phyloP scores from a whole-genome alignment of 305 asterid genomes.

The Solanum chacoense region DNA sequence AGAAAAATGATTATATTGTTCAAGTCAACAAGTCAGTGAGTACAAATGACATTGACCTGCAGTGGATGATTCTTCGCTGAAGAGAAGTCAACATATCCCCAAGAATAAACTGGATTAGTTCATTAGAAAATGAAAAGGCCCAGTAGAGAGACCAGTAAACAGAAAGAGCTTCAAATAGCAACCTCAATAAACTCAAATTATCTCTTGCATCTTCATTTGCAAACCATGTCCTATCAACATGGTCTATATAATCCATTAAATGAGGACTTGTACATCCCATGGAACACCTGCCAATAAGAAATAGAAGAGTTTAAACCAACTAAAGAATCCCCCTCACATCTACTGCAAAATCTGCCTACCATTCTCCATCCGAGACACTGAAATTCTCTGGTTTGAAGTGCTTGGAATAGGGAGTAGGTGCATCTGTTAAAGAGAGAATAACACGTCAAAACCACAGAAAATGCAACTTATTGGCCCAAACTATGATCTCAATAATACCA shows the following conservation, averaged over 20 bases:
- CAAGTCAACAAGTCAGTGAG: background rate
- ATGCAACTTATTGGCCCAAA: background rate
- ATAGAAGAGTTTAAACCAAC: conserved; percentile 8
- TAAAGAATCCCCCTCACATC: background rate
- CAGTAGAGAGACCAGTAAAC: background rate
- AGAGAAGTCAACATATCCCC: conserved; percentile 16
- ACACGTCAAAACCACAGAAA: background rate
- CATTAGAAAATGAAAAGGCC: conserved; percentile 2
- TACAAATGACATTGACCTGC: conserved; percentile 37
- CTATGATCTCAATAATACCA: background rate
- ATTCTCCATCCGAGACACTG: conserved; percentile 27
- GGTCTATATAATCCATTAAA: conserved; percentile 20
- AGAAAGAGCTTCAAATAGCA: conserved; percentile 17
- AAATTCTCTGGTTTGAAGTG: conserved; percentile 20
- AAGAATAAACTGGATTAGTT: conserved; percentile 15
- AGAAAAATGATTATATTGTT: background rate
- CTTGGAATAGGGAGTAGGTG: conserved; percentile 21
- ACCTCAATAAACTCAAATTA: conserved; percentile 52
- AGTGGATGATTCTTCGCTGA: conserved; percentile 68
- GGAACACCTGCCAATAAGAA: conserved; percentile 36
- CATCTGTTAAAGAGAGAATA: conserved; percentile 26
- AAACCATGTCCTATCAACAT: conserved; percentile 13
- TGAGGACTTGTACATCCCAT: conserved; percentile 18
- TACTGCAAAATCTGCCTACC: conserved; percentile 30
- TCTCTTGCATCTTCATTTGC: conserved; percentile 35